These are phyloP conservation scores for Triticum monococcum DNA, from an alignment of 176 grass and related monocot species.

Conservation along the genomic window DNA sequence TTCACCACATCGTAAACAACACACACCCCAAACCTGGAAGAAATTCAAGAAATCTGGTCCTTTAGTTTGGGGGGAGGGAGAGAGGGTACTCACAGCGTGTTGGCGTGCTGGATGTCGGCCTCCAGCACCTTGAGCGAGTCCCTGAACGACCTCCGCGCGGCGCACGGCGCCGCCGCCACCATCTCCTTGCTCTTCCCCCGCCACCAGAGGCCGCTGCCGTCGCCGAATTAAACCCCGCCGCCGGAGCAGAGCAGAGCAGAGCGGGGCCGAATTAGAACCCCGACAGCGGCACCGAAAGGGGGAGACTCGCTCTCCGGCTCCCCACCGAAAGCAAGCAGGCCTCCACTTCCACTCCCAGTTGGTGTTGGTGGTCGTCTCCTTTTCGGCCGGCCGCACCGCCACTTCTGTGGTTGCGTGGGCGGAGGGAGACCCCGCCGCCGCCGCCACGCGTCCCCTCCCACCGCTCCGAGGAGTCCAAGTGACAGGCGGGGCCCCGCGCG, in stretches of 20 bases:
- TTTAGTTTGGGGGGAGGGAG: not conserved
- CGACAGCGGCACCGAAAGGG: not conserved
- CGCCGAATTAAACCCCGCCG: too few relatives aligned
- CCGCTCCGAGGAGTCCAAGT: not conserved
- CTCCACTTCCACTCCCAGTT: not conserved
- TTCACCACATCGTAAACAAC: too few relatives aligned
- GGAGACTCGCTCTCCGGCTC: not conserved
- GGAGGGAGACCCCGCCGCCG: too few relatives aligned
- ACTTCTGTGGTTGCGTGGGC: too few relatives aligned
- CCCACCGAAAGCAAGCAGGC: not conserved
- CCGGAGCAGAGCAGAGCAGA: too few relatives aligned
- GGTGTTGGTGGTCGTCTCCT: not conserved
- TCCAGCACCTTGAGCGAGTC: slow-evolving; percentile 96
- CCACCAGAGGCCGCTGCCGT: not conserved
- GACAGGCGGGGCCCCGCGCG: not conserved
- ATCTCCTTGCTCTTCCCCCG: not conserved
- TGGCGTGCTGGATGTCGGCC: slow-evolving; percentile 97
- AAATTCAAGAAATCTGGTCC: not conserved
- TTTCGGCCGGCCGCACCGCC: not conserved
- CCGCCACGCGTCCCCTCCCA: slow-evolving; percentile 27
- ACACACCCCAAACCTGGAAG: not conserved
- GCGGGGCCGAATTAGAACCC: not conserved
- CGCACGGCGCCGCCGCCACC: slow-evolving; percentile 61
- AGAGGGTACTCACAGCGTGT: slow-evolving; percentile 56
- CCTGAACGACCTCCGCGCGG: slow-evolving; percentile 91